Evolutionary conservation across 208 protist genomes (phyloP), one percentile per base, ranked within the genome.

Genomic region (Leishmania mexicana): DNA sequence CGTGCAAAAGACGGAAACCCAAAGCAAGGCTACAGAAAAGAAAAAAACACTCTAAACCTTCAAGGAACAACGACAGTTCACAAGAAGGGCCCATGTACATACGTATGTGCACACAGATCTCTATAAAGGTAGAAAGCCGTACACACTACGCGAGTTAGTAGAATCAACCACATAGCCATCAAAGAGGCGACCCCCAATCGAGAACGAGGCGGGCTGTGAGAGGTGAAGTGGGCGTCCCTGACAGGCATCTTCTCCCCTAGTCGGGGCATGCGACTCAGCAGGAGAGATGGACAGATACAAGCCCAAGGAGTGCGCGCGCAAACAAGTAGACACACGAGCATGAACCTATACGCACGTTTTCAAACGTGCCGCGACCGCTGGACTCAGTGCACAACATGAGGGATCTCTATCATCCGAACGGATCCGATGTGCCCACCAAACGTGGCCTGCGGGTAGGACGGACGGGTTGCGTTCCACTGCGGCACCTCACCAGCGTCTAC

Each of bases 381-480:
- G 65, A 24, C 13, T 74, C 68, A 89, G 31, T 40, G 67, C 45
- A 96, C 67, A 1, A 91, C 17, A 24, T 90, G 87, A 19, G 93
- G 94, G 13, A 83, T 64, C 49, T 94, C 89, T 38, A 89, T 83
- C 75, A 97, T 86, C 38, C 86, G 78, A 60, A 97, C 94, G 0
- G 85, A 81, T 17, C 94, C 94, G 17, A 95, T 88, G 28, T 86
- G 88, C 19, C 94, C 94, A 28, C 93, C 92, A 85, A 97, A 97
- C 17, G 94, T 96, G 3, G 94, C 90, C 74, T 97, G 94, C 31
- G 94, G 94, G 64, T 96, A 96, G 70, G 90, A 93, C 53, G 81
- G 81, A 6, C 94, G 85, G 0, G 75, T 24, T 8, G 90, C 88
- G 35, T 94, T 96, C 93, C 94, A 97, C 78, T 96, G 94, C 28